A percentile compares a stretch with the other conserved stretches of the same genome.
These are phyloP conservation scores for Withania somnifera DNA, from an alignment of 305 asterid genomes.

Conservation along the genomic window DNA sequence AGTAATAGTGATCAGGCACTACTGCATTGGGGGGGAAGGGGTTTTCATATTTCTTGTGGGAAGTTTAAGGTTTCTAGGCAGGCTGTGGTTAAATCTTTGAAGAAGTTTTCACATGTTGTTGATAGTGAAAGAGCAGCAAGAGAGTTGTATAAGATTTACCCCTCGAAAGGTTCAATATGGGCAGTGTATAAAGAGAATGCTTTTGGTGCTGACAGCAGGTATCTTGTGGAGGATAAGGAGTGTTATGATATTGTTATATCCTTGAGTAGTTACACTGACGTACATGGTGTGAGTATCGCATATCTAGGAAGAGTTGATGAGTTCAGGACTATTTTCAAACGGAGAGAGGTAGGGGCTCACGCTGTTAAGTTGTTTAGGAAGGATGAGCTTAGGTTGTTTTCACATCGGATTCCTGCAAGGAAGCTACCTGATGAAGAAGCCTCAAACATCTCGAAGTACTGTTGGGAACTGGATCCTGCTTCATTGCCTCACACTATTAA, in stretches of 20 bases:
- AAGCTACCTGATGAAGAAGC: slow-evolving; percentile 62
- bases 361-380: slow-evolving; percentile 39
- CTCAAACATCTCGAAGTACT: slow-evolving; percentile 46
- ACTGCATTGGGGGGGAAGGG: slow-evolving; percentile 29
- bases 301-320: slow-evolving; percentile 62
- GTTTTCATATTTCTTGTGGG: slow-evolving; percentile 56
- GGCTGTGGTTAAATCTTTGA: slow-evolving; percentile 33
- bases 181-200: slow-evolving; percentile 31
- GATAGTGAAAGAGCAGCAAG: slow-evolving; percentile 67
- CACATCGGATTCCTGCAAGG: slow-evolving; percentile 77
- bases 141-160: slow-evolving; percentile 55
- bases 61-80: slow-evolving; percentile 47
- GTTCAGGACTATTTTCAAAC: slow-evolving; percentile 55
- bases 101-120: slow-evolving; percentile 60
- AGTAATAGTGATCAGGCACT: slow-evolving; percentile 26
- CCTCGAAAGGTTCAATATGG: slow-evolving; percentile 85
- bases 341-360: slow-evolving; percentile 51
- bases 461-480: slow-evolving; percentile 90
- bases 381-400: slow-evolving; percentile 42
- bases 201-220: slow-evolving; percentile 16
- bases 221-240: slow-evolving; percentile 10
- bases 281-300: slow-evolving; percentile 63
- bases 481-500: slow-evolving; percentile 34
- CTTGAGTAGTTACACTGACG: slow-evolving; percentile 49
- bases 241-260: slow-evolving; percentile 40